Evolutionary conservation across 805 yeast species (phyloP).

Genomic region (Isabelozyma gotoi): DNA sequence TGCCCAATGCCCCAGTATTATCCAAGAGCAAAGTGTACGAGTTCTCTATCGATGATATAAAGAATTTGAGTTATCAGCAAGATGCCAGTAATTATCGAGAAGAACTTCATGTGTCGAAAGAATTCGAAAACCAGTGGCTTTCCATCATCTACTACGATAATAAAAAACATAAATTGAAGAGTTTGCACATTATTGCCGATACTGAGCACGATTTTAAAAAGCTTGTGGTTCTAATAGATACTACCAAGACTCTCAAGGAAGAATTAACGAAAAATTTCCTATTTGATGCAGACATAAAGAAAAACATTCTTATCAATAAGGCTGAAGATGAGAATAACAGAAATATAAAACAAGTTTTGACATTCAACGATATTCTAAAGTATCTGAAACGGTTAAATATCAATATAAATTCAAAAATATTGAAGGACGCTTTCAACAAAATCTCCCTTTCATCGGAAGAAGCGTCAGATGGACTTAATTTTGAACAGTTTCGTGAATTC

Average conservation of each 20-base stretch:
- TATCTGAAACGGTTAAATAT: constrained; percentile 70
- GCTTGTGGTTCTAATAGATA: constrained; percentile 57
- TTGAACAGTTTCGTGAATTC: constrained; percentile 72
- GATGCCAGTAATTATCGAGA: constrained; percentile 86
- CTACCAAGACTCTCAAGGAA: constrained; percentile 60
- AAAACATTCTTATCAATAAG: constrained; percentile 23
- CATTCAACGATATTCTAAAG: constrained; percentile 66
- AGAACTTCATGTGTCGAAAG: constrained; percentile 72
- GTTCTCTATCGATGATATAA: constrained; percentile 59
- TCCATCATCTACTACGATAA: constrained; percentile 70
- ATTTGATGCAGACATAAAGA: constrained; percentile 30
- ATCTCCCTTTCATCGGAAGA: constrained; percentile 44
- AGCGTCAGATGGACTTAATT: constrained; percentile 46
- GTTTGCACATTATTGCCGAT: constrained; percentile 76
- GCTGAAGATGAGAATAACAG: constrained; percentile 10
- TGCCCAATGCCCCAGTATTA: constrained; percentile 10
- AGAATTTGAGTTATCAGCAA: constrained; percentile 57
- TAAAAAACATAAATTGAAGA: constrained; percentile 64
- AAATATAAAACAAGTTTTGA: constrained; percentile 31
- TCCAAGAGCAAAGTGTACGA: constrained; percentile 33
- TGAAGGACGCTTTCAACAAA: constrained; percentile 47
- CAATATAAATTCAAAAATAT: constrained; percentile 56
- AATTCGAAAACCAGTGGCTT: constrained; percentile 70
- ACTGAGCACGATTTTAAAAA: constrained; percentile 57
- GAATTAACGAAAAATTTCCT: constrained; percentile 60